Conservation (phyloP, 1,284 basidiomycete species). For the Schizopora paradoxa region DNA sequence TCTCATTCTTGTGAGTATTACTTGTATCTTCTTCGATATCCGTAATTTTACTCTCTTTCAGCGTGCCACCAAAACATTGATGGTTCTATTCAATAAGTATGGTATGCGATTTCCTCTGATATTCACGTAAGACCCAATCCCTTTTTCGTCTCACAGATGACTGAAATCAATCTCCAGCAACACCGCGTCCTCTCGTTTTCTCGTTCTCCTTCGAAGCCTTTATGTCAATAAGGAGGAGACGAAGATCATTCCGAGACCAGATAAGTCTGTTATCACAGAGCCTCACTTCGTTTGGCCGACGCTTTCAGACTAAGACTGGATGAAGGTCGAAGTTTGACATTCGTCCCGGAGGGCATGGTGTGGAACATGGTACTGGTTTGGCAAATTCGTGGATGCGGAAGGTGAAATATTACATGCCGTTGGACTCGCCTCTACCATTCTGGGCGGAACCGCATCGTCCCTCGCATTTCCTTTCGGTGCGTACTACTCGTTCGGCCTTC, state of each 20-base stretch:
- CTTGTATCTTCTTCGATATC: background rate
- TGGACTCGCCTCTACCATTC: slow-evolving; percentile 91
- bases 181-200: slow-evolving; percentile 97
- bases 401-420: slow-evolving; percentile 79
- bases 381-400: slow-evolving; percentile 88
- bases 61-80: slow-evolving; percentile 97
- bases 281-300: slow-evolving; percentile 99
- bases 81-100: slow-evolving; percentile 98
- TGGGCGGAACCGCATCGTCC: slow-evolving; percentile 96
- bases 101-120: slow-evolving; percentile 37
- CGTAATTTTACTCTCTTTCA: slow-evolving; percentile 26
- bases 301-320: slow-evolving; percentile 95
- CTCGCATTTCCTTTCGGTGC: slow-evolving; percentile 81
- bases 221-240: slow-evolving; percentile 99
- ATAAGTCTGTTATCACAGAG: slow-evolving; percentile 94
- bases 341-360: slow-evolving; percentile 85
- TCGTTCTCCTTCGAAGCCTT: slow-evolving; percentile 90
- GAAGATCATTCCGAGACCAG: slow-evolving; percentile 89
- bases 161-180: slow-evolving; percentile 99
- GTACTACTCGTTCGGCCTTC: no score
- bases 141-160: slow-evolving; percentile 55
- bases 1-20: slow-evolving; percentile 70
- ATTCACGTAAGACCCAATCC: slow-evolving; percentile 3
- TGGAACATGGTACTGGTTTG: slow-evolving; percentile 92
- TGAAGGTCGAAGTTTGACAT: slow-evolving; percentile 96